Percentiles rank a stretch among this genome's conserved stretches.
These are phyloP conservation scores for Paramecium octaurelia DNA, from an alignment of 73 alveolate genomes.

Conservation along the genomic window DNA sequence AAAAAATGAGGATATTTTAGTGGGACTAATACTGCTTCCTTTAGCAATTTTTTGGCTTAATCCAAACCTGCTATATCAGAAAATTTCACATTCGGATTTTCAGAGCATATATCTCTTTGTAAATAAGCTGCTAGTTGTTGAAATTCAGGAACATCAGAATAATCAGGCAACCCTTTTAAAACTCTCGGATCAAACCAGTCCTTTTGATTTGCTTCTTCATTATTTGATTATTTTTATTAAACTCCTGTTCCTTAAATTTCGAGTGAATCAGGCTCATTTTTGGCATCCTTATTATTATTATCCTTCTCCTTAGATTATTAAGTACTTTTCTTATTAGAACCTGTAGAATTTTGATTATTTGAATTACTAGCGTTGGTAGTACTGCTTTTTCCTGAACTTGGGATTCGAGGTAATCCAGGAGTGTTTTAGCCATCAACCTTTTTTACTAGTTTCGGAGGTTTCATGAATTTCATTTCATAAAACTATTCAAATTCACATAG, in stretches of 20 bases:
- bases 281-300: slow-evolving; percentile 51
- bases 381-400: slow-evolving; percentile 13
- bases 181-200: slow-evolving; percentile 93
- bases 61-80: slow-evolving; percentile 84
- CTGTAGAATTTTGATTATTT: slow-evolving; percentile 53
- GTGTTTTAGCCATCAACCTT: slow-evolving; percentile 69
- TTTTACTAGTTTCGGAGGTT: slow-evolving; percentile 87
- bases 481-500: slow-evolving; percentile 95
- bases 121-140: slow-evolving; percentile 89
- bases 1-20: slow-evolving; percentile 95
- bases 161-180: slow-evolving; percentile 96
- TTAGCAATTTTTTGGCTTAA: slow-evolving; percentile 87
- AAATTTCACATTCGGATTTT: slow-evolving; percentile 94
- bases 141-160: slow-evolving; percentile 86
- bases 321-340: slow-evolving; percentile 72
- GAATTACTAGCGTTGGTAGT: not conserved
- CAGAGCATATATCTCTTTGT: slow-evolving; percentile 87
- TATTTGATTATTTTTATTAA: slow-evolving; percentile 65
- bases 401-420: slow-evolving; percentile 68
- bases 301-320: slow-evolving; percentile 62
- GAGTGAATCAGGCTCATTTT: not conserved
- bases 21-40: slow-evolving; percentile 98
- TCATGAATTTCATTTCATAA: slow-evolving; percentile 84
- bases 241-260: slow-evolving; percentile 55
- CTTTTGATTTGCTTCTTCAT: slow-evolving; percentile 77